phyloP scores from a whole-genome alignment of 768 basidiomycete genomes.

The Tulasnella sp. region DNA sequence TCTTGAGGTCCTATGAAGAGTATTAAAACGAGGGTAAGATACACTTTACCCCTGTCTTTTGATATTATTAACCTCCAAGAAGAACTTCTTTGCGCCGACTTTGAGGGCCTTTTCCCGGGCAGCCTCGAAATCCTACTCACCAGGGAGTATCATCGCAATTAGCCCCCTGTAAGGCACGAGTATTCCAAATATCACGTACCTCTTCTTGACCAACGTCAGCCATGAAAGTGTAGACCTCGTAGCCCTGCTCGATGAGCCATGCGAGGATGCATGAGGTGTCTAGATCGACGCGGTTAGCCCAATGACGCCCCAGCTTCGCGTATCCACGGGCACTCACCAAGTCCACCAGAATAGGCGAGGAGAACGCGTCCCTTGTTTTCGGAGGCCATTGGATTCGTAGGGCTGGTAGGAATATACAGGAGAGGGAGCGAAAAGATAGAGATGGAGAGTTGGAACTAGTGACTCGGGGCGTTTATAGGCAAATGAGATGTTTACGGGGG shows the following conservation, averaged over 20 bases:
- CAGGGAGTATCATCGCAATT: conserved; percentile 19
- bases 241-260: conserved; percentile 97
- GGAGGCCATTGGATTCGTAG: not conserved
- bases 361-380: conserved; percentile 74
- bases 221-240: conserved; percentile 97
- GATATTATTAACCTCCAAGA: conserved; percentile 60
- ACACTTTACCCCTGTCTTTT: not conserved
- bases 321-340: conserved; percentile 58
- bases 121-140: conserved; percentile 79
- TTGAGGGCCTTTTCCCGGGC: conserved; percentile 83
- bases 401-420: not conserved
- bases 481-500: conserved; percentile 9
- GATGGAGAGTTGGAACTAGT: not conserved
- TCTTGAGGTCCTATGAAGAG: conserved; percentile 74
- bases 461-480: conserved; percentile 4
- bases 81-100: conserved; percentile 95
- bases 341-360: conserved; percentile 96
- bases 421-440: not conserved
- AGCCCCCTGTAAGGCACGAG: not conserved
- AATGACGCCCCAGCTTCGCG: conserved; percentile 1
- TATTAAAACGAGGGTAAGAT: not conserved
- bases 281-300: not conserved
- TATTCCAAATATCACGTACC: conserved; percentile 41
- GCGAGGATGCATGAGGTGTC: conserved; percentile 99
- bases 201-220: conserved; percentile 92